Evolutionary conservation across 306 rosid species (phyloP).

Genomic region (Sechiopsis laciniata): DNA sequence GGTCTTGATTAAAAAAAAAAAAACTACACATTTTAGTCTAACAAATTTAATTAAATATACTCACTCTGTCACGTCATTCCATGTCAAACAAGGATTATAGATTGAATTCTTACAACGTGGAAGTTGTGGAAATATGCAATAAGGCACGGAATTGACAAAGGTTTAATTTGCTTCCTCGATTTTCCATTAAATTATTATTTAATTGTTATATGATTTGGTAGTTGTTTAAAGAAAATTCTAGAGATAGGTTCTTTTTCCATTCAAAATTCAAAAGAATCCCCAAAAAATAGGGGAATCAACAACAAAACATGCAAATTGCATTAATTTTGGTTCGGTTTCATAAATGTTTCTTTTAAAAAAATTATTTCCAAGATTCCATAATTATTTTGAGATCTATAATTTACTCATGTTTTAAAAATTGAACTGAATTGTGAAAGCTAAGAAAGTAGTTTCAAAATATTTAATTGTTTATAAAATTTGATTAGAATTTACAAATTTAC

Average conservation of each 20-base stretch:
- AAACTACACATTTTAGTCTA: background rate
- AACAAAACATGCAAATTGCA: too few relatives aligned
- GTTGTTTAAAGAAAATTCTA: background rate
- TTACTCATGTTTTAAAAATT: too few relatives aligned
- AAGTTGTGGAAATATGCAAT: background rate
- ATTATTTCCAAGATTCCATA: too few relatives aligned
- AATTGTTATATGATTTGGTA: background rate
- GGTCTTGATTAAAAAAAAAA: too few relatives aligned
- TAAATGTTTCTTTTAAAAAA: too few relatives aligned
- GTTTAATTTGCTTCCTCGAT: background rate
- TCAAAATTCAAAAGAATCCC: background rate
- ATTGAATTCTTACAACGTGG: background rate
- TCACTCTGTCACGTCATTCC: background rate
- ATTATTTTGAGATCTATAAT: too few relatives aligned
- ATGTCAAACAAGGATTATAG: background rate
- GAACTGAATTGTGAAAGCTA: too few relatives aligned
- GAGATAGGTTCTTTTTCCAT: background rate
- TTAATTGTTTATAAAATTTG: too few relatives aligned
- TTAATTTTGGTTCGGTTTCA: too few relatives aligned
- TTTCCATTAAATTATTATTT: background rate
- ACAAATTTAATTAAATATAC: too few relatives aligned
- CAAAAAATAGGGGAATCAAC: background rate
- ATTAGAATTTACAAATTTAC: too few relatives aligned
- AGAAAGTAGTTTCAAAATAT: too few relatives aligned
- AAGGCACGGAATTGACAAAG: background rate